phyloP scores from a whole-genome alignment of 2,329 filamentous ascomycete species.

The Apiospora kogelbergensis region DNA sequence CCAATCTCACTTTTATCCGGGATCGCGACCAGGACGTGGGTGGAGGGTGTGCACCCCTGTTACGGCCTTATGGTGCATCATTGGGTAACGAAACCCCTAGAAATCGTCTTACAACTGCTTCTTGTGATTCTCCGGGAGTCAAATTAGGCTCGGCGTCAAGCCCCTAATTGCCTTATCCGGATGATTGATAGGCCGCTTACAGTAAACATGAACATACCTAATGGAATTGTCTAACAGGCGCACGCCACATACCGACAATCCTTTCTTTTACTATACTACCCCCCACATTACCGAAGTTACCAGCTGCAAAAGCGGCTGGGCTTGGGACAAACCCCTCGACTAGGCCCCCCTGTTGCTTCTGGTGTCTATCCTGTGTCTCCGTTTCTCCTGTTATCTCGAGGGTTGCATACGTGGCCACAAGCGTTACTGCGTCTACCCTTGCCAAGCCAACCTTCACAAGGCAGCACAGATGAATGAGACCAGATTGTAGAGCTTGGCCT shows the following conservation, averaged over 20 bases:
- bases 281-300: not conserved
- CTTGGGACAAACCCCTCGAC: not conserved
- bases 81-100: not conserved
- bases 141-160: not conserved
- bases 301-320: not conserved
- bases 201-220: not conserved
- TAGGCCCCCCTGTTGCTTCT: not conserved
- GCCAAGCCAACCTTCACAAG: not conserved
- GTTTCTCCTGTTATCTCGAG: not conserved
- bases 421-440: not conserved
- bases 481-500: not conserved
- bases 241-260: not conserved
- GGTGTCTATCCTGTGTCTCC: not conserved
- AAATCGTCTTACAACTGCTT: not conserved
- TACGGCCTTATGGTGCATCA: not conserved
- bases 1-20: not conserved
- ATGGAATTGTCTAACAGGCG: no score
- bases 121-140: not conserved
- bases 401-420: not conserved
- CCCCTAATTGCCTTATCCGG: not conserved
- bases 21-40: not conserved
- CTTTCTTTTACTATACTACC: not conserved
- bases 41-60: not conserved
- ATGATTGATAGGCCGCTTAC: not conserved
- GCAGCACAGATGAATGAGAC: not conserved